phyloP scores from a whole-genome alignment of 2,329 filamentous ascomycete genomes.

The Rhexocercosporidium sp. region DNA sequence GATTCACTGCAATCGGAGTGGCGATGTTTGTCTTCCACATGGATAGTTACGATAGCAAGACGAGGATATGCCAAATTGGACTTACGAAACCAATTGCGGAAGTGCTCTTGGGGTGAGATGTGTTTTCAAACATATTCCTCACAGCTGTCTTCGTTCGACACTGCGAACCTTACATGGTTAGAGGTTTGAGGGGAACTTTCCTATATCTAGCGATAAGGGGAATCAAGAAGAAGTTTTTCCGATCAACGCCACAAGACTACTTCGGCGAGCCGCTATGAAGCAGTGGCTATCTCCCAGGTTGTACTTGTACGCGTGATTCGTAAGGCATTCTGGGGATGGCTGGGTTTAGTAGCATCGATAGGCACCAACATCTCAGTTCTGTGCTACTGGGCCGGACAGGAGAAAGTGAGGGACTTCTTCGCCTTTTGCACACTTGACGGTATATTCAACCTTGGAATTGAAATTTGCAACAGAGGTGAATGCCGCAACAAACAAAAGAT shows the following conservation, averaged over 20 bases:
- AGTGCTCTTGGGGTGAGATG: constrained; percentile 13
- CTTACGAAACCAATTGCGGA: not conserved
- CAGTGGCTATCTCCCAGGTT: constrained; percentile 10
- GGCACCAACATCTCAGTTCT: constrained; percentile 15
- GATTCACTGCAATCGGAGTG: not conserved
- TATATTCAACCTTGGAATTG: not conserved
- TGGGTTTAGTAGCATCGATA: constrained; percentile 14
- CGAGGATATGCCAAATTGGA: constrained; percentile 1
- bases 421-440: constrained; percentile 18
- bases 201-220: not conserved
- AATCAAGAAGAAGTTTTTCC: constrained; percentile 1
- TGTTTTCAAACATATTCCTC: constrained; percentile 15
- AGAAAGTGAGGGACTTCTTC: constrained; percentile 17
- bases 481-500: not conserved
- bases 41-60: not conserved
- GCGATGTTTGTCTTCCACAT: constrained; percentile 7
- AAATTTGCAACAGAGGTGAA: not conserved
- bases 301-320: constrained; percentile 13
- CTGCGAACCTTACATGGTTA: constrained; percentile 12
- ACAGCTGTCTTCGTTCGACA: constrained; percentile 17
- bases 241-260: not conserved
- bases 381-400: constrained; percentile 12
- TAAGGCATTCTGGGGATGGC: constrained; percentile 18
- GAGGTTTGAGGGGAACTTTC: constrained; percentile 4
- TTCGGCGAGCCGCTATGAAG: not conserved